phyloP scores from a whole-genome alignment of 2,329 filamentous ascomycete genomes.

The Knufia fluminis region DNA sequence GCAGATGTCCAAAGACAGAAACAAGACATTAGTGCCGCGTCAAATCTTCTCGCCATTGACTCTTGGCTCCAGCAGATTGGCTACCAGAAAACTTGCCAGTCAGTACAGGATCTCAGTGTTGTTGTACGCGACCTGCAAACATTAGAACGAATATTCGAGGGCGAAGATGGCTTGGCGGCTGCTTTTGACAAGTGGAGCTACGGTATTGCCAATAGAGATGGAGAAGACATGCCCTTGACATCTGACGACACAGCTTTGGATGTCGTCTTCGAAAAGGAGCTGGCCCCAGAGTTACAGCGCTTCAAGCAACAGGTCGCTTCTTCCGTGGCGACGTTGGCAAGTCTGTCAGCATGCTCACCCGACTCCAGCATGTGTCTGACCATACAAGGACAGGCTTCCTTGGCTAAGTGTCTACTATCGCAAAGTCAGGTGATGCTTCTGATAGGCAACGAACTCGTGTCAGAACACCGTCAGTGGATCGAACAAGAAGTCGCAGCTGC shows the following conservation, averaged over 20 bases:
- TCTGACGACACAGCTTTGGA: background rate
- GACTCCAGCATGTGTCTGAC: background rate
- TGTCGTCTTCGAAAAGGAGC: background rate
- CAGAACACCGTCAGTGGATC: constrained; percentile 2
- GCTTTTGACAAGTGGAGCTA: background rate
- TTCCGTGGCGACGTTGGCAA: background rate
- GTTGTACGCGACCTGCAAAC: background rate
- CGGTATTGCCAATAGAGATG: background rate
- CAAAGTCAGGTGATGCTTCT: constrained; percentile 7
- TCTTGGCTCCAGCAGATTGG: background rate
- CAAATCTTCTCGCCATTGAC: constrained; percentile 1
- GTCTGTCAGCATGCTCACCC: background rate
- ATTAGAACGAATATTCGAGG: background rate
- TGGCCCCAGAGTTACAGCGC: background rate
- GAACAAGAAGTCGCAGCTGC: background rate
- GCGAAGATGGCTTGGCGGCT: constrained; percentile 2
- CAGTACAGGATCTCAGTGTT: constrained; percentile 7
- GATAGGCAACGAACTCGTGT: background rate
- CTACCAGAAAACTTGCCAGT: background rate
- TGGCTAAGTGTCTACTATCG: background rate
- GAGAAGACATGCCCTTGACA: background rate
- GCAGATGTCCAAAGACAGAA: background rate
- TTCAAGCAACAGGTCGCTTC: constrained; percentile 4
- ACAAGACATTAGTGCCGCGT: background rate
- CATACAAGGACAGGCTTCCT: background rate